Conservation (phyloP, 2,329 filamentous ascomycete genomes). For the Didymella lethalis region DNA sequence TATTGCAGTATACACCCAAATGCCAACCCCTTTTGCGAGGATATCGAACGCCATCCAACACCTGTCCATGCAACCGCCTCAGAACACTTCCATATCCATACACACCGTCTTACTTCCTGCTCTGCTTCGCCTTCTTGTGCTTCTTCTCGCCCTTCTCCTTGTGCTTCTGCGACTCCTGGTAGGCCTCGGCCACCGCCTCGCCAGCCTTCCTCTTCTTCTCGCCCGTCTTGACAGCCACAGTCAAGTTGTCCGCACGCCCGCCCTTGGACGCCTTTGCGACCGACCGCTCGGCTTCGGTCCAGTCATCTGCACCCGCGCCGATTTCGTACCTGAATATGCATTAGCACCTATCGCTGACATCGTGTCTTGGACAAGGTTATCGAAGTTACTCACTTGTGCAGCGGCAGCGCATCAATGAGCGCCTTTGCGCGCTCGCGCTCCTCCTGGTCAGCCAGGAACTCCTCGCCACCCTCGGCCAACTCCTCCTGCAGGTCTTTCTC, state of each 20-base stretch:
- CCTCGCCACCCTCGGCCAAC: slow-evolving; percentile 81
- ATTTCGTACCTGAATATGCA: slow-evolving; percentile 52
- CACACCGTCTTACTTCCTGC: slow-evolving; percentile 13
- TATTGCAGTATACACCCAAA: not conserved
- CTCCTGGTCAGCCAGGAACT: slow-evolving; percentile 67
- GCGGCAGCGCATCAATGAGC: slow-evolving; percentile 86
- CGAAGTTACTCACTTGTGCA: slow-evolving; percentile 73
- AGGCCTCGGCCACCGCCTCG: slow-evolving; percentile 60
- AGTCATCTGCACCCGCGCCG: slow-evolving; percentile 59
- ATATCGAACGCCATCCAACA: slow-evolving; percentile 22
- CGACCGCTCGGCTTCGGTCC: slow-evolving; percentile 75
- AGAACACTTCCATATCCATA: not conserved
- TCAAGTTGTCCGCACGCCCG: slow-evolving; percentile 61
- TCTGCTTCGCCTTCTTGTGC: slow-evolving; percentile 39
- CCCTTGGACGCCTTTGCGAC: slow-evolving; percentile 61
- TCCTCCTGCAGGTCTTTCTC: slow-evolving; percentile 78
- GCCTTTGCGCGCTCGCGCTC: slow-evolving; percentile 83
- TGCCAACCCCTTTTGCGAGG: slow-evolving; percentile 12
- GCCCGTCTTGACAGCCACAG: slow-evolving; percentile 82
- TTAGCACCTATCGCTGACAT: slow-evolving; percentile 3
- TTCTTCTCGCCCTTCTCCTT: slow-evolving; percentile 47
- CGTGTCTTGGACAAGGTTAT: no score
- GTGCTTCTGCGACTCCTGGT: slow-evolving; percentile 48
- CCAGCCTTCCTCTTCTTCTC: slow-evolving; percentile 79
- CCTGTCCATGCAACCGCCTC: slow-evolving; percentile 13